Conservation (phyloP, 1,139 yeast genomes). For the Taphrina communis region DNA sequence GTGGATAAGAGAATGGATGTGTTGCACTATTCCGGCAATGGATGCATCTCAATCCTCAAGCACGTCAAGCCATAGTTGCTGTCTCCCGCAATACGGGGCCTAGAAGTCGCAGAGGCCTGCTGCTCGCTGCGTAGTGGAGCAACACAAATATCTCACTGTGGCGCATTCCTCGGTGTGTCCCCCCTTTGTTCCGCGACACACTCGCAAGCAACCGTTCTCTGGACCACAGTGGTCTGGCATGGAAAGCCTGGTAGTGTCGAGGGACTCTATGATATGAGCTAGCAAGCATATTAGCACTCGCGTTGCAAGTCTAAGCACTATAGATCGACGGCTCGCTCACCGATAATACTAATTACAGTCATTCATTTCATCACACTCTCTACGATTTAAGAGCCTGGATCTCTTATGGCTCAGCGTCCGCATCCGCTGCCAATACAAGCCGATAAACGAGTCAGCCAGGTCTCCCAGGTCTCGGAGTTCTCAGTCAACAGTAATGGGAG, state of each 20-base stretch:
- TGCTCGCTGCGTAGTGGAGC: not conserved
- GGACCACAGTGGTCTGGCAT: not conserved
- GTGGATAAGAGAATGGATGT: not conserved
- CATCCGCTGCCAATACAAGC: slow-evolving; percentile 38
- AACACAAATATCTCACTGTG: slow-evolving; percentile 7
- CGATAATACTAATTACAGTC: slow-evolving; percentile 3
- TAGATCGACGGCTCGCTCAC: not conserved
- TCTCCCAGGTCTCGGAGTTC: slow-evolving; percentile 39
- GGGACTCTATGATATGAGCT: not conserved
- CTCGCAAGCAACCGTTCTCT: slow-evolving; percentile 2
- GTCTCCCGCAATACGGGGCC: not conserved
- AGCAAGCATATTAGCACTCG: no score
- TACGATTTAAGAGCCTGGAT: not conserved
- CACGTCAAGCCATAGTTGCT: not conserved
- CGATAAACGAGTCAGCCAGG: slow-evolving; percentile 40
- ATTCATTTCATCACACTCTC: slow-evolving; percentile 20
- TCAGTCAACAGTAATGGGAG: slow-evolving; percentile 40
- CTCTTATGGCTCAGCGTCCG: slow-evolving; percentile 38
- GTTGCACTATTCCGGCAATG: not conserved
- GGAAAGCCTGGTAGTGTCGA: not conserved
- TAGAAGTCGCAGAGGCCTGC: not conserved
- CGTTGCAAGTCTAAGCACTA: not conserved
- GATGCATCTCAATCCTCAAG: not conserved
- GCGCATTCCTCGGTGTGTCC: slow-evolving; percentile 28
- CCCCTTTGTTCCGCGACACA: slow-evolving; percentile 19